These are phyloP conservation scores for Schizosaccharomyces versatilis DNA, from an alignment of 1,139 yeast species.

Conservation along the genomic window DNA sequence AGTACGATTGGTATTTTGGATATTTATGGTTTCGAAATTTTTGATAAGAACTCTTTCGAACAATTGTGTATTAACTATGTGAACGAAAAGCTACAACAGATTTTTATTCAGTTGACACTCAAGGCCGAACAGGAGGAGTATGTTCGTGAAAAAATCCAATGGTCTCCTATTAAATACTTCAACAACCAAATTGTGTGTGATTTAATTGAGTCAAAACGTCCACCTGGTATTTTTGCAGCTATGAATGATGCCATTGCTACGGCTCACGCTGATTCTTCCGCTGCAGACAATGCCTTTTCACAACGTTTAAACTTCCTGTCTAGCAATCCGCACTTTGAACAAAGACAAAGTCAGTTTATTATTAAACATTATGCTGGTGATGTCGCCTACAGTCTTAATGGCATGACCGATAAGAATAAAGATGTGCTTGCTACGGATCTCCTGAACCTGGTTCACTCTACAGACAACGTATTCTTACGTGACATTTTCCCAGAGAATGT, in stretches of 20 bases:
- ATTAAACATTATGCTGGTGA: slow-evolving; percentile 97
- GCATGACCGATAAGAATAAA: slow-evolving; percentile 93
- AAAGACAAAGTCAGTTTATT: slow-evolving; percentile 68
- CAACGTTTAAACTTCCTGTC: slow-evolving; percentile 76
- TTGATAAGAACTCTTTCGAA: slow-evolving; percentile 88
- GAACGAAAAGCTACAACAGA: slow-evolving; percentile 89
- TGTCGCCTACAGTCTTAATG: slow-evolving; percentile 71
- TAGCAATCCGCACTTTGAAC: slow-evolving; percentile 67
- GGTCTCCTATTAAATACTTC: slow-evolving; percentile 95
- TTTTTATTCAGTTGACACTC: slow-evolving; percentile 80
- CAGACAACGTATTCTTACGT: slow-evolving; percentile 43
- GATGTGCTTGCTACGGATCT: slow-evolving; percentile 82
- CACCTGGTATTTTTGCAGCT: slow-evolving; percentile 93
- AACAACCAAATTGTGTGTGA: slow-evolving; percentile 95
- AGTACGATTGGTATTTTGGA: slow-evolving; percentile 79
- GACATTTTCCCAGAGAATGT: slow-evolving; percentile 60
- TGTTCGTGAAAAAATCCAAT: slow-evolving; percentile 78
- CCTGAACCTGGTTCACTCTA: slow-evolving; percentile 51
- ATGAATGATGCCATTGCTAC: slow-evolving; percentile 93
- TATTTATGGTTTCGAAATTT: slow-evolving; percentile 94
- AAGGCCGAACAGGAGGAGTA: slow-evolving; percentile 96
- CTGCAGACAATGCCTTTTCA: slow-evolving; percentile 92
- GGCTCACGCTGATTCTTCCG: slow-evolving; percentile 91
- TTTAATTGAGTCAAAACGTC: slow-evolving; percentile 77
- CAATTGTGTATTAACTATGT: slow-evolving; percentile 94